Evolutionary conservation across 306 rosid species (phyloP).

Genomic region (Macrotyloma uniflorum): DNA sequence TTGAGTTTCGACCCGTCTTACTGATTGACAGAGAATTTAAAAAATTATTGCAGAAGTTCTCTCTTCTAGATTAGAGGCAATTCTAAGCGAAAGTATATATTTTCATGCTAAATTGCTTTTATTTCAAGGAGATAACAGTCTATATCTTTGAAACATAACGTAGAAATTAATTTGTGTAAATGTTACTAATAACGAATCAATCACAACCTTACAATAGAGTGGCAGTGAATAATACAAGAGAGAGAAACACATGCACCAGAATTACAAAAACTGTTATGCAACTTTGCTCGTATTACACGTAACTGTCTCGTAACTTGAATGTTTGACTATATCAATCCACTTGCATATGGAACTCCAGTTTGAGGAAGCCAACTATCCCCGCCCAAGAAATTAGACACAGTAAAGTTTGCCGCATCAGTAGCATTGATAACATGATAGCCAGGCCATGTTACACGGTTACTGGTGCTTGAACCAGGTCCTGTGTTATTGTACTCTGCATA

Average conservation of each 20-base stretch:
- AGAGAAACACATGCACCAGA: not conserved
- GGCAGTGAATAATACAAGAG: not conserved
- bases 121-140: no score
- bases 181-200: not conserved
- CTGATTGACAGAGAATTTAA: no score
- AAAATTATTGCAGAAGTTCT: no score
- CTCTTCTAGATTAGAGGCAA: no score
- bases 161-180: not conserved
- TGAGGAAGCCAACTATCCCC: slow-evolving; percentile 66
- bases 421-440: slow-evolving; percentile 65
- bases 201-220: not conserved
- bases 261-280: not conserved
- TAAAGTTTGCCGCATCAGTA: slow-evolving; percentile 64
- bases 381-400: slow-evolving; percentile 58
- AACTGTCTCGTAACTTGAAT: not conserved
- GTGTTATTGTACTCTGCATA: slow-evolving; percentile 70
- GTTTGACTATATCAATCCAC: slow-evolving; percentile 46
- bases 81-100: no score
- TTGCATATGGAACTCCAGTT: slow-evolving; percentile 61
- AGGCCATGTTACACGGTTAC: slow-evolving; percentile 56
- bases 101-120: no score
- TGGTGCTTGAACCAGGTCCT: slow-evolving; percentile 65
- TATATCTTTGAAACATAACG: not conserved
- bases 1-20: no score
- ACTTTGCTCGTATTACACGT: not conserved